Evolutionary conservation across 108 stramenopile species (phyloP).

Genomic region (Pseudonitzschia pungens): DNA sequence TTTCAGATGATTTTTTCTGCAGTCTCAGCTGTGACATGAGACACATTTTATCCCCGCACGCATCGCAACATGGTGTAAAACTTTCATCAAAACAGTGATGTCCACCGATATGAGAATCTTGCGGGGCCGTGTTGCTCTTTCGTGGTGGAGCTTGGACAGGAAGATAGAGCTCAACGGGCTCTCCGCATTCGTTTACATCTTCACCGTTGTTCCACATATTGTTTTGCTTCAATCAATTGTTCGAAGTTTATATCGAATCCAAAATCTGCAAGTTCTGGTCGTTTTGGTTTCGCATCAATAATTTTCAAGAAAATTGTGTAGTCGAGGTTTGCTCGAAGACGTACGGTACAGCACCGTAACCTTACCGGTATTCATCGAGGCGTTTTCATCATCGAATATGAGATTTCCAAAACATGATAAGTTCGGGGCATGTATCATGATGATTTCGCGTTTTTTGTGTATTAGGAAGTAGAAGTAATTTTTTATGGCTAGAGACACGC

Average conservation of each 20-base stretch:
- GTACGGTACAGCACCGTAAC: no score
- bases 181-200: conserved; percentile 65
- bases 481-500: not conserved
- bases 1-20: conserved; percentile 19
- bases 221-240: not conserved
- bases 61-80: conserved; percentile 38
- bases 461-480: no score
- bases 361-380: no score
- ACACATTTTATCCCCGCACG: conserved; percentile 50
- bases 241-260: no score
- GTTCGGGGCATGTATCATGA: no score
- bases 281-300: no score
- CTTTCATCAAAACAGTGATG: conserved; percentile 24
- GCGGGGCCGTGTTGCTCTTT: conserved; percentile 25
- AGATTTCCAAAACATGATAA: no score
- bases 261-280: no score
- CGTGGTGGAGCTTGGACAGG: conserved; percentile 38
- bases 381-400: no score
- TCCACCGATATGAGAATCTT: conserved; percentile 64
- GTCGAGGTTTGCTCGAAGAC: no score
- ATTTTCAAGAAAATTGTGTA: no score
- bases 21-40: conserved; percentile 58
- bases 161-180: conserved; percentile 55
- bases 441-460: no score
- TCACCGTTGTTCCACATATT: conserved; percentile 62